Conservation (phyloP, 73 alveolate genomes). For the Paramecium caudatum region DNA sequence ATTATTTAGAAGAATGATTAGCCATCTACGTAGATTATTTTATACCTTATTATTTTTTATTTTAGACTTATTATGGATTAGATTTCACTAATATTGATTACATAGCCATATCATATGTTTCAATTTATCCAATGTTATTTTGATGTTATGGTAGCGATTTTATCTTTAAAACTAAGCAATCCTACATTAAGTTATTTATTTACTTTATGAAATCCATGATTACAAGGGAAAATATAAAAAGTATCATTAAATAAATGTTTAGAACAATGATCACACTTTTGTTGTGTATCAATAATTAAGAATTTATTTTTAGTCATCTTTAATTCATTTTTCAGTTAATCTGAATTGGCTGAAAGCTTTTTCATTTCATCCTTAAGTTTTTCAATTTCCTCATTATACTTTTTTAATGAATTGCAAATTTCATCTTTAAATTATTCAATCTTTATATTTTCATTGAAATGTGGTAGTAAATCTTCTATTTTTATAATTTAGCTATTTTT, state of each 20-base stretch:
- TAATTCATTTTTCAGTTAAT: slow-evolving; percentile 91
- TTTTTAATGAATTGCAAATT: slow-evolving; percentile 94
- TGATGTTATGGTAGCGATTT: slow-evolving; percentile 59
- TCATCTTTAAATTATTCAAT: slow-evolving; percentile 95
- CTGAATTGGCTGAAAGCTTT: slow-evolving; percentile 93
- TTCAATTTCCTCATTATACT: slow-evolving; percentile 92
- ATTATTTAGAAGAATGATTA: slow-evolving; percentile 61
- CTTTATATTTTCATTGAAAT: slow-evolving; percentile 94
- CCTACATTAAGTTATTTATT: slow-evolving; percentile 33
- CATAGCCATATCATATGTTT: slow-evolving; percentile 52
- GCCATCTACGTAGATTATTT: neutral
- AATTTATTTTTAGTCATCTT: slow-evolving; percentile 92
- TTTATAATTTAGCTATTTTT: slow-evolving; percentile 90
- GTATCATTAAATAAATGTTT: slow-evolving; percentile 80
- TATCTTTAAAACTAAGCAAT: slow-evolving; percentile 80
- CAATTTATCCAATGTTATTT: slow-evolving; percentile 54
- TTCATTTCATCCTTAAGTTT: slow-evolving; percentile 91
- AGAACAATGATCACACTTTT: slow-evolving; percentile 88
- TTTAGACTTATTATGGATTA: neutral
- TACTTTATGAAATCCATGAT: slow-evolving; percentile 94
- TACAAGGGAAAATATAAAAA: slow-evolving; percentile 93
- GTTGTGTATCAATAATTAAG: slow-evolving; percentile 87
- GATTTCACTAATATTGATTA: slow-evolving; percentile 61
- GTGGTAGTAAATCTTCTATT: slow-evolving; percentile 97
- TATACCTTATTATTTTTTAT: slow-evolving; percentile 66